Evolutionary conservation across 2,329 filamentous ascomycete species (phyloP).

Genomic region (Hypoxylon sp.): DNA sequence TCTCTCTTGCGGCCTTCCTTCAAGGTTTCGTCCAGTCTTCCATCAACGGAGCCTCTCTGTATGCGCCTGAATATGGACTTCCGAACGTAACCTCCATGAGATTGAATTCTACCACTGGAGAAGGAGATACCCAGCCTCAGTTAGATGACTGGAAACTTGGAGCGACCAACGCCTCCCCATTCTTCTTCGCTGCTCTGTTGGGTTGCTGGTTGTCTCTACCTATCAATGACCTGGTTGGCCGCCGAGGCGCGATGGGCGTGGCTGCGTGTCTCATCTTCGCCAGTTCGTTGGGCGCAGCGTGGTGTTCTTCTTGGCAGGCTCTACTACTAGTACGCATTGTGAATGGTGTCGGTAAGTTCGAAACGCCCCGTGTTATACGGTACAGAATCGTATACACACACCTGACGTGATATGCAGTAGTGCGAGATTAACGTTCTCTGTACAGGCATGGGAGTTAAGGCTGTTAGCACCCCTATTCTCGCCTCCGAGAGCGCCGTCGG

Average conservation of each 20-base stretch:
- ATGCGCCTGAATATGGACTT: slow-evolving; percentile 27
- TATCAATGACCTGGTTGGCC: slow-evolving; percentile 58
- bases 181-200: slow-evolving; percentile 56
- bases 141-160: slow-evolving; percentile 56
- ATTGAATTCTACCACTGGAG: not conserved
- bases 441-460: slow-evolving; percentile 62
- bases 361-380: not conserved
- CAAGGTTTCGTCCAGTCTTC: slow-evolving; percentile 62
- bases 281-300: slow-evolving; percentile 57
- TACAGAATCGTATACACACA: not conserved
- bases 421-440: slow-evolving; percentile 1
- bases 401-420: not conserved
- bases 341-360: slow-evolving; percentile 57
- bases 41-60: slow-evolving; percentile 59
- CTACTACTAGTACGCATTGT: slow-evolving; percentile 55
- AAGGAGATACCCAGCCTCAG: not conserved
- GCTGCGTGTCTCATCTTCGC: slow-evolving; percentile 57
- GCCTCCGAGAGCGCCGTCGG: slow-evolving; percentile 62
- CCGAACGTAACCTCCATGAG: not conserved
- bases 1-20: slow-evolving; percentile 60
- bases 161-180: slow-evolving; percentile 57
- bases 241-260: slow-evolving; percentile 57
- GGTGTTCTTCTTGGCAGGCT: slow-evolving; percentile 52
- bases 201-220: slow-evolving; percentile 58
- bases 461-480: slow-evolving; percentile 62